Conservation (phyloP, 2,329 filamentous ascomycete species). For the Xylaria arbuscula region DNA sequence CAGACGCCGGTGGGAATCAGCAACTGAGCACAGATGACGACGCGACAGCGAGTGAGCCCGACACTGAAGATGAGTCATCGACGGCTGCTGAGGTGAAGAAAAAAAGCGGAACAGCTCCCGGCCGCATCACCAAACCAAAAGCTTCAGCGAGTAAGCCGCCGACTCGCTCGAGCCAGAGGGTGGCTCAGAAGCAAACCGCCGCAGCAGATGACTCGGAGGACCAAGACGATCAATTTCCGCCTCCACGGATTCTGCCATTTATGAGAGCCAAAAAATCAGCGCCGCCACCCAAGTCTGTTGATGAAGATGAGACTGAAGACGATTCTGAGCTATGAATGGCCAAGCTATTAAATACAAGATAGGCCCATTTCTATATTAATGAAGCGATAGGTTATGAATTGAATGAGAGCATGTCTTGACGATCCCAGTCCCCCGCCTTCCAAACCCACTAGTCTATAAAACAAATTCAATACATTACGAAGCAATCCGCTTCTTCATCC, state of each 20-base stretch:
- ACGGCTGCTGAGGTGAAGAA: slow-evolving; percentile 31
- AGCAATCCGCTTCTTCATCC: neutral
- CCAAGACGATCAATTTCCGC: slow-evolving; percentile 45
- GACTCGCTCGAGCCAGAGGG: slow-evolving; percentile 25
- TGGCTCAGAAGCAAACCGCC: slow-evolving; percentile 29
- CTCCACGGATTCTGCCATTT: slow-evolving; percentile 57
- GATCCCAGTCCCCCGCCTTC: neutral
- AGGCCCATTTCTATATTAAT: slow-evolving; percentile 22
- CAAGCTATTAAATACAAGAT: neutral
- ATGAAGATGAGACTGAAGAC: slow-evolving; percentile 60
- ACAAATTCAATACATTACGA: neutral
- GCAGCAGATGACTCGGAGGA: slow-evolving; percentile 34
- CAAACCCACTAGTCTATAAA: neutral
- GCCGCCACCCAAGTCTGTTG: slow-evolving; percentile 46
- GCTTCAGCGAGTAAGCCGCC: slow-evolving; percentile 33
- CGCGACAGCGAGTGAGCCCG: slow-evolving; percentile 56
- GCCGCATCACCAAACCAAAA: slow-evolving; percentile 30
- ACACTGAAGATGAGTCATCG: slow-evolving; percentile 50
- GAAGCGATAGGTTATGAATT: slow-evolving; percentile 18
- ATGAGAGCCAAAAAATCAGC: slow-evolving; percentile 50
- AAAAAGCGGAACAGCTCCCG: slow-evolving; percentile 17
- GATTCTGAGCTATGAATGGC: slow-evolving; percentile 60
- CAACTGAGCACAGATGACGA: slow-evolving; percentile 54
- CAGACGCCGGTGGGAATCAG: slow-evolving; percentile 54
- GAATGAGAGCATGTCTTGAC: slow-evolving; percentile 25